These are phyloP conservation scores for Pyrenophora teres DNA, from an alignment of 2,329 filamentous ascomycete genomes.

Conservation along the genomic window DNA sequence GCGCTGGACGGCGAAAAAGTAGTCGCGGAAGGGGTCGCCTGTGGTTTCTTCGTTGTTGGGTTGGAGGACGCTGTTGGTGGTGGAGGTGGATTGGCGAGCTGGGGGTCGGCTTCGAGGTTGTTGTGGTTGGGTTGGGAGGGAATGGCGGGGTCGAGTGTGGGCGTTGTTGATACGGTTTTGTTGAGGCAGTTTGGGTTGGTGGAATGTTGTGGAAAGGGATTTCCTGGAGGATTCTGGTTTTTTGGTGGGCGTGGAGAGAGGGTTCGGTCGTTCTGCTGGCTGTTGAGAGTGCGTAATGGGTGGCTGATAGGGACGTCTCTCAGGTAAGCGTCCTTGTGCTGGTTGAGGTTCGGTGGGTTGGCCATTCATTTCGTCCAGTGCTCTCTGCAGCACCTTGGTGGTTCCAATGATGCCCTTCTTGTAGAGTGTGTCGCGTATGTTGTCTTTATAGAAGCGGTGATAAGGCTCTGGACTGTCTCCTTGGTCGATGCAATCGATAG, in stretches of 20 bases:
- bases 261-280: not conserved
- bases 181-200: not conserved
- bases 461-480: constrained; percentile 36
- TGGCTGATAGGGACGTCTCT: not conserved
- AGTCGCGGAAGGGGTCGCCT: constrained; percentile 30
- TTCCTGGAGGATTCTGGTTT: constrained; percentile 3
- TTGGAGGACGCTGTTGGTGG: not conserved
- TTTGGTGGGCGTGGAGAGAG: not conserved
- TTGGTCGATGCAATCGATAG: constrained; percentile 23
- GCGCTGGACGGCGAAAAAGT: constrained; percentile 15
- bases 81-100: not conserved
- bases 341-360: not conserved
- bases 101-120: not conserved
- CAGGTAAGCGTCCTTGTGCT: no score
- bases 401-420: constrained; percentile 29
- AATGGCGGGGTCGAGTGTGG: constrained; percentile 18
- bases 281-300: not conserved
- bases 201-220: constrained; percentile 13
- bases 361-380: constrained; percentile 28
- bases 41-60: not conserved
- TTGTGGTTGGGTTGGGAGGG: constrained; percentile 15
- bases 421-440: constrained; percentile 34
- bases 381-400: constrained; percentile 22
- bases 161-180: not conserved
- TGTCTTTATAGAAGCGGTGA: constrained; percentile 43